Evolutionary conservation across 169 alveolate species (phyloP).

Genomic region (Babesia sp.): DNA sequence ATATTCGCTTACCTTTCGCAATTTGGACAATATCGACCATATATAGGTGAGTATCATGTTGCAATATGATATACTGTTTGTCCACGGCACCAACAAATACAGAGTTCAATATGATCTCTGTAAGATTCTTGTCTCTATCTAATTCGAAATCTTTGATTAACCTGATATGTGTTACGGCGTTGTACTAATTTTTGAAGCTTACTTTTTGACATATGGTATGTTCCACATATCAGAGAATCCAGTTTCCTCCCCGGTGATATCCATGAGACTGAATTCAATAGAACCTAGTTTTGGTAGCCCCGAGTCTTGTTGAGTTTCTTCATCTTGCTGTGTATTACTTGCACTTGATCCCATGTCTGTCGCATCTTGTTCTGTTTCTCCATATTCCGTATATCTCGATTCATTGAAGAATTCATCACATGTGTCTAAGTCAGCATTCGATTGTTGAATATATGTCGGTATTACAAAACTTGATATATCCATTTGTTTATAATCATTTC

Average conservation of each 20-base stretch:
- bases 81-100: conserved; percentile 76
- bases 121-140: conserved; percentile 51
- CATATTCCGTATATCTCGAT: neutral
- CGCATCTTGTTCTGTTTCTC: neutral
- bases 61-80: conserved; percentile 67
- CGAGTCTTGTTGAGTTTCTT: neutral
- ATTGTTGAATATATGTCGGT: conserved; percentile 20
- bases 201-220: conserved; percentile 31
- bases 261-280: conserved; percentile 24
- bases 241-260: neutral
- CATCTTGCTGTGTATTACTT: neutral
- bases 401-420: neutral
- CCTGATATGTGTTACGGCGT: neutral
- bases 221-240: conserved; percentile 40
- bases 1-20: conserved; percentile 37
- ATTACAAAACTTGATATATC: conserved; percentile 32
- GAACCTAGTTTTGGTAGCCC: neutral
- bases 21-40: conserved; percentile 66
- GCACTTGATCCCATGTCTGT: neutral
- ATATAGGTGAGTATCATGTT: conserved; percentile 66
- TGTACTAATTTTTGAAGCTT: neutral
- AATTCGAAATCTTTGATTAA: conserved; percentile 23
- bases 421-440: conserved; percentile 8
- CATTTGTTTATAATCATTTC: conserved; percentile 41
- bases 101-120: conserved; percentile 67